Evolutionary conservation across 1,284 basidiomycete species (phyloP).

Genomic region (Sphaerobolus stellatus): DNA sequence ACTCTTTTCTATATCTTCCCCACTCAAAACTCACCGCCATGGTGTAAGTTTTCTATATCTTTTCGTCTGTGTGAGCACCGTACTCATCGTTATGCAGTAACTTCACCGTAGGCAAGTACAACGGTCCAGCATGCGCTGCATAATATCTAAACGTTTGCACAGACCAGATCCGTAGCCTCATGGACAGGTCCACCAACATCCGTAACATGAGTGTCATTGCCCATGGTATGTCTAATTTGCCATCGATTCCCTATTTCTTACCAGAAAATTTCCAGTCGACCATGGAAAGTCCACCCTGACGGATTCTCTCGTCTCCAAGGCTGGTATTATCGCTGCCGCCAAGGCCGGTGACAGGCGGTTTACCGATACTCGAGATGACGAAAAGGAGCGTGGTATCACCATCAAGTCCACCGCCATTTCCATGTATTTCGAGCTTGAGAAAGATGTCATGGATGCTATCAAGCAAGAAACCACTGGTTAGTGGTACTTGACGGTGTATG

Average conservation of each 20-base stretch:
- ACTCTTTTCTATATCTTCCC: too few species aligned
- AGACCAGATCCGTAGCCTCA: slow-evolving; percentile 89
- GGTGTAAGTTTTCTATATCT: slow-evolving; percentile 39
- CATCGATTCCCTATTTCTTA: slow-evolving; percentile 20
- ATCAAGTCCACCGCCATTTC: slow-evolving; percentile 99
- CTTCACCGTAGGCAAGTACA: slow-evolving; percentile 79
- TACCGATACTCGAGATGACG: slow-evolving; percentile 97
- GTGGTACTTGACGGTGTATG: slow-evolving; percentile 19
- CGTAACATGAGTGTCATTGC: slow-evolving; percentile 99
- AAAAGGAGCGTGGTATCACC: slow-evolving; percentile 99
- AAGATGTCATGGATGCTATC: slow-evolving; percentile 84
- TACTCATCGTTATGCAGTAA: slow-evolving; percentile 49
- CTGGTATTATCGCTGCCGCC: slow-evolving; percentile 95
- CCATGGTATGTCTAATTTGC: slow-evolving; percentile 63
- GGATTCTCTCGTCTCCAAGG: slow-evolving; percentile 98
- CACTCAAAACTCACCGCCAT: too few species aligned
- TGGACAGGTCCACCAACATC: slow-evolving; percentile 91
- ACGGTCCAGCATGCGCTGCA: neutral
- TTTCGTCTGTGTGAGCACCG: neutral
- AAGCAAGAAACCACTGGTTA: slow-evolving; percentile 92
- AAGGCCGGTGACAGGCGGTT: slow-evolving; percentile 98
- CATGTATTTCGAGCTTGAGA: slow-evolving; percentile 97
- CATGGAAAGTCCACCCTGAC: slow-evolving; percentile 99
- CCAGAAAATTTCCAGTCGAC: slow-evolving; percentile 68
- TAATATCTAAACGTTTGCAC: slow-evolving; percentile 20